A percentile compares a stretch with the other conserved stretches of the same genome.
Evolutionary conservation across 371 early-diverging fungal species (phyloP).

Genomic region (Mortierella sp.): DNA sequence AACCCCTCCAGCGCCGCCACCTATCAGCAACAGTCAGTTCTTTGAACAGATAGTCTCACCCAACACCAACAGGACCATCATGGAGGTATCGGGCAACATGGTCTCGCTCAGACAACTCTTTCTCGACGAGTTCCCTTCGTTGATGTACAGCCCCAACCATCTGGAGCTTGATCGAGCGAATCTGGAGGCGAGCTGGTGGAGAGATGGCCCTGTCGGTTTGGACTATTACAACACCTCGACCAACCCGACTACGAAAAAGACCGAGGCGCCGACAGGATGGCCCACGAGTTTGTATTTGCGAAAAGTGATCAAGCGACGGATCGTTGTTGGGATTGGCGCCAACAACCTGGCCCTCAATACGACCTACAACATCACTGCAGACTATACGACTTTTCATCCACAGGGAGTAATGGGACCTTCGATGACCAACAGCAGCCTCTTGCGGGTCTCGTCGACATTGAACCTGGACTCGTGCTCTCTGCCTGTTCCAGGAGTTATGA

Average conservation of each 20-base stretch:
- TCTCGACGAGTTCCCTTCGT: constrained; percentile 31
- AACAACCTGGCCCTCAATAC: constrained; percentile 32
- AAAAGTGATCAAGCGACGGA: constrained; percentile 16
- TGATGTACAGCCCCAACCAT: constrained; percentile 35
- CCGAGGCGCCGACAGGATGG: constrained; percentile 40
- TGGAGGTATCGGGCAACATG: constrained; percentile 23
- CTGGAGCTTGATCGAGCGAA: constrained; percentile 34
- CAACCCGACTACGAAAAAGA: constrained; percentile 19
- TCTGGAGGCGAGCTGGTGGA: constrained; percentile 40
- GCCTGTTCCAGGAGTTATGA: constrained; percentile 37
- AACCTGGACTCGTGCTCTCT: constrained; percentile 10
- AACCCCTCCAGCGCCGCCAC: neutral
- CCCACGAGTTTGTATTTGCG: constrained; percentile 42
- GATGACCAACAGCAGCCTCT: constrained; percentile 34
- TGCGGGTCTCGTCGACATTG: constrained; percentile 22
- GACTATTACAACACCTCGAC: constrained; percentile 50
- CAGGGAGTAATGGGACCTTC: constrained; percentile 26
- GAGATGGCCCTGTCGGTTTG: constrained; percentile 23
- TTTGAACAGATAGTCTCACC: constrained; percentile 27
- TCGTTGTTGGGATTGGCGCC: constrained; percentile 38
- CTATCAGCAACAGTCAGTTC: constrained; percentile 22
- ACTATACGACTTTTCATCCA: constrained; percentile 25
- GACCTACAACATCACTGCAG: constrained; percentile 50
- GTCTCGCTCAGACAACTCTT: constrained; percentile 37
- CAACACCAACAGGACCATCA: constrained; percentile 46